Evolutionary conservation across 2,329 filamentous ascomycete species (phyloP).

Genomic region (Coccinonectria pachysandricola): DNA sequence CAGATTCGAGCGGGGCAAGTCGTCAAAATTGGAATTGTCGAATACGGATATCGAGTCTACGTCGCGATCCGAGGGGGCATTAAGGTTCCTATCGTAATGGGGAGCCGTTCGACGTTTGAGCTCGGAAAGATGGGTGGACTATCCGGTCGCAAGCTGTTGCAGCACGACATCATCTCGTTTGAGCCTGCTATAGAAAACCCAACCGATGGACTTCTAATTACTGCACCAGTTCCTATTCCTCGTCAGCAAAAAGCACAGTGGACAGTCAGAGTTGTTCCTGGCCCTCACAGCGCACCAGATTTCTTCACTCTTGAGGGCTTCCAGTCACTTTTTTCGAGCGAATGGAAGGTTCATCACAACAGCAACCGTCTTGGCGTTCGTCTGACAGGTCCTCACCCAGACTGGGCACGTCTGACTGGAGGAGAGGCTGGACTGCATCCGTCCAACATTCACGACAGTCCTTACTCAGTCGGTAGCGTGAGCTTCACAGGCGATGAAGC

Average conservation of each 20-base stretch:
- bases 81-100: conserved; percentile 22
- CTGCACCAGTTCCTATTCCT: conserved; percentile 12
- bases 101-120: conserved; percentile 23
- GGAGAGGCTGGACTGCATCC: conserved; percentile 30
- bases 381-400: conserved; percentile 25
- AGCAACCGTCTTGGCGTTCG: conserved; percentile 30
- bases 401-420: conserved; percentile 28
- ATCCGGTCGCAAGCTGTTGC: conserved; percentile 22
- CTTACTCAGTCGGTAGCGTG: conserved; percentile 30
- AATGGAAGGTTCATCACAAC: conserved; percentile 31
- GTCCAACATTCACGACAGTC: conserved; percentile 31
- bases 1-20: conserved; percentile 16
- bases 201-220: background rate
- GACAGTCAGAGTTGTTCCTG: conserved; percentile 26
- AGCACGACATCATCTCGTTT: conserved; percentile 18
- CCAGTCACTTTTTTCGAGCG: conserved; percentile 20
- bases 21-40: conserved; percentile 16
- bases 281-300: conserved; percentile 29
- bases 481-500: conserved; percentile 34
- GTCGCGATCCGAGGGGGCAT: conserved; percentile 26
- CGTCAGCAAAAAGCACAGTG: conserved; percentile 16
- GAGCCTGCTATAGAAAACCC: no score
- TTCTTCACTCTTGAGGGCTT: conserved; percentile 25
- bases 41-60: conserved; percentile 24
- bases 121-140: conserved; percentile 25